These are phyloP conservation scores for Flaveria robusta DNA, from an alignment of 129 eudicot genomes.

Conservation along the genomic window DNA sequence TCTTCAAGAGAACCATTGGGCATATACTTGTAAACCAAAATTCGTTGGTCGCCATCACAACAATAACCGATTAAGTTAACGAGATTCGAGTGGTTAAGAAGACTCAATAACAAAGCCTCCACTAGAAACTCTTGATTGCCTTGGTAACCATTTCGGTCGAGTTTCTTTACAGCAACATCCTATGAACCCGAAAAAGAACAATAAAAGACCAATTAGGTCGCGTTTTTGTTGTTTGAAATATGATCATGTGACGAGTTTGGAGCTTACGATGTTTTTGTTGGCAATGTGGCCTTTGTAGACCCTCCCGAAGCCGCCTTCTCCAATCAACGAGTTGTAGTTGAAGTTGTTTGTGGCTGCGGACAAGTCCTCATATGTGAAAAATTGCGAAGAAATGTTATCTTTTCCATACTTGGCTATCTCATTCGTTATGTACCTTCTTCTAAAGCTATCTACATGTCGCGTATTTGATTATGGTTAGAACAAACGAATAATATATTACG, in stretches of 20 bases:
- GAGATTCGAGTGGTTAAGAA: constrained; percentile 74
- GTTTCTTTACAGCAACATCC: constrained; percentile 90
- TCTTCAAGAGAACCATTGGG: constrained; percentile 82
- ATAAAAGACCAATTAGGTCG: neutral
- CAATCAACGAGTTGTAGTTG: constrained; percentile 49
- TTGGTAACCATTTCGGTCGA: constrained; percentile 90
- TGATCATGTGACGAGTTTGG: neutral
- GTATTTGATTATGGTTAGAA: neutral
- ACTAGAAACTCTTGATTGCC: constrained; percentile 86
- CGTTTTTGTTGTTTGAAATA: neutral
- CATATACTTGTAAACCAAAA: constrained; percentile 81
- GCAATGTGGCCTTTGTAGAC: constrained; percentile 76
- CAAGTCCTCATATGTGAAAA: constrained; percentile 63
- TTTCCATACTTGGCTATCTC: constrained; percentile 63
- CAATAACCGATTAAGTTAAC: constrained; percentile 85
- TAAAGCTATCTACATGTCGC: constrained; percentile 56
- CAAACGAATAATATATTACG: neutral
- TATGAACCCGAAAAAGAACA: constrained; percentile 23
- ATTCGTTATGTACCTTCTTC: constrained; percentile 57
- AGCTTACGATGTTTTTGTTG: constrained; percentile 50
- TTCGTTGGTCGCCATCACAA: constrained; percentile 70
- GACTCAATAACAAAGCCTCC: constrained; percentile 84
- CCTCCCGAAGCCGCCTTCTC: constrained; percentile 99
- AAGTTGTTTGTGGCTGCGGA: constrained; percentile 69
- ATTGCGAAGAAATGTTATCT: constrained; percentile 53